A percentile compares a stretch with the other conserved stretches of the same genome.
Conservation (phyloP, 345 rosid genomes). For the Ceriops zippeliana region DNA sequence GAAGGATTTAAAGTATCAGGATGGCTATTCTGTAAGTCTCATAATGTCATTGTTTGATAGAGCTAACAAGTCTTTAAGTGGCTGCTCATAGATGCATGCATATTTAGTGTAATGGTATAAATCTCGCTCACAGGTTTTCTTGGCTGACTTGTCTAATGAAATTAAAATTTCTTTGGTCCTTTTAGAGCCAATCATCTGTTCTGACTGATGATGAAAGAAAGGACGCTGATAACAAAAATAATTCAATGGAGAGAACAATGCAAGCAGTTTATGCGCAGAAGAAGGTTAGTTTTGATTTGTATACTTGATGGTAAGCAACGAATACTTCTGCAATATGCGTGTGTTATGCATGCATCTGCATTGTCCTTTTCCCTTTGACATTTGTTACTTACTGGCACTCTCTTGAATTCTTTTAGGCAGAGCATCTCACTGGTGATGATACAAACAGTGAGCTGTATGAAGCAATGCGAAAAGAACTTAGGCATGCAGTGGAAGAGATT, state of each 20-base stretch:
- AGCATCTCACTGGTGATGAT: conserved; percentile 47
- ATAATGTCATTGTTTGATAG: conserved; percentile 4
- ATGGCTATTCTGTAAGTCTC: conserved; percentile 80
- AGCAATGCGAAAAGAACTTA: conserved; percentile 63
- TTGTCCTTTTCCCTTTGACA: neutral
- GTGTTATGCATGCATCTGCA: neutral
- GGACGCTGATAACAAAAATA: conserved; percentile 39
- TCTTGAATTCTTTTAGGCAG: conserved; percentile 30
- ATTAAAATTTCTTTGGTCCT: conserved; percentile 18
- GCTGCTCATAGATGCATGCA: neutral
- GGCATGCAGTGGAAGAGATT: conserved; percentile 69
- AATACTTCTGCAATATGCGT: neutral
- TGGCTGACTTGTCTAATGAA: conserved; percentile 2
- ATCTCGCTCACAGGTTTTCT: neutral
- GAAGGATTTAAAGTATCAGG: conserved; percentile 60
- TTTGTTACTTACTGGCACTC: conserved; percentile 17
- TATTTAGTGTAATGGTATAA: neutral
- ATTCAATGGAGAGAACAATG: conserved; percentile 58
- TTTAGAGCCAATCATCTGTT: conserved; percentile 83
- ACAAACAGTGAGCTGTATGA: conserved; percentile 47
- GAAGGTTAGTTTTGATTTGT: conserved; percentile 50
- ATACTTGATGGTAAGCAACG: conserved; percentile 4
- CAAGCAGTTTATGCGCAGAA: conserved; percentile 66
- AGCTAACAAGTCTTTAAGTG: neutral
- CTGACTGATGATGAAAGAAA: conserved; percentile 87